Conservation (phyloP, 2,329 filamentous ascomycete genomes). For the Nigrospora sphaerica region DNA sequence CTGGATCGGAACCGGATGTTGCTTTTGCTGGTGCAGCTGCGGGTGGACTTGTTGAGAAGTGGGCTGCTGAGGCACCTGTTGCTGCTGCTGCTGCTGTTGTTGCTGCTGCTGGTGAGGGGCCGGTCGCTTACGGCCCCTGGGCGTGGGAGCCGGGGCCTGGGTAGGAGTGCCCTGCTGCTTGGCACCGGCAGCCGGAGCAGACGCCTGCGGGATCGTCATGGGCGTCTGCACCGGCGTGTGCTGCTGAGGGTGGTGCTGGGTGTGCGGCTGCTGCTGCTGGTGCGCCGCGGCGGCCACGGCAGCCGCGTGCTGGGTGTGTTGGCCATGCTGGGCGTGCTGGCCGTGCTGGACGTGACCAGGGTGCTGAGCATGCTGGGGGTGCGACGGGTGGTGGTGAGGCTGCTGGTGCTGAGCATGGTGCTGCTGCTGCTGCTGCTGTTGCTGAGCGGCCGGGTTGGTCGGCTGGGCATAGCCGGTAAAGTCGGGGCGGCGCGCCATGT, state of each 20-base stretch:
- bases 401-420: conserved; percentile 25
- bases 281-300: background rate
- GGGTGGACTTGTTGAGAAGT: conserved; percentile 13
- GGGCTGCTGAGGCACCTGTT: conserved; percentile 18
- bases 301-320: conserved; percentile 21
- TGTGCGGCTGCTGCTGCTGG: conserved; percentile 17
- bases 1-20: conserved; percentile 21
- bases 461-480: conserved; percentile 21
- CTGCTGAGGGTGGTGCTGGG: conserved; percentile 23
- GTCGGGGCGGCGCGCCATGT: conserved; percentile 42
- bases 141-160: conserved; percentile 22
- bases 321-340: conserved; percentile 28
- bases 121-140: conserved; percentile 26
- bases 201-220: conserved; percentile 25
- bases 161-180: conserved; percentile 27
- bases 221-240: conserved; percentile 26
- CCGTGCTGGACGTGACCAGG: conserved; percentile 12
- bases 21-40: conserved; percentile 20
- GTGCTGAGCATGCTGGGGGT: conserved; percentile 25
- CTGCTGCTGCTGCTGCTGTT: conserved; percentile 18
- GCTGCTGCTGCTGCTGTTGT: conserved; percentile 23
- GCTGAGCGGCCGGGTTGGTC: background rate
- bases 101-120: conserved; percentile 20
- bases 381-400: conserved; percentile 11
- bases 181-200: conserved; percentile 12